Evolutionary conservation across 208 protist genomes (phyloP), one percentile per base, ranked within the genome.

Genomic region (Wallacemonas sp.): DNA sequence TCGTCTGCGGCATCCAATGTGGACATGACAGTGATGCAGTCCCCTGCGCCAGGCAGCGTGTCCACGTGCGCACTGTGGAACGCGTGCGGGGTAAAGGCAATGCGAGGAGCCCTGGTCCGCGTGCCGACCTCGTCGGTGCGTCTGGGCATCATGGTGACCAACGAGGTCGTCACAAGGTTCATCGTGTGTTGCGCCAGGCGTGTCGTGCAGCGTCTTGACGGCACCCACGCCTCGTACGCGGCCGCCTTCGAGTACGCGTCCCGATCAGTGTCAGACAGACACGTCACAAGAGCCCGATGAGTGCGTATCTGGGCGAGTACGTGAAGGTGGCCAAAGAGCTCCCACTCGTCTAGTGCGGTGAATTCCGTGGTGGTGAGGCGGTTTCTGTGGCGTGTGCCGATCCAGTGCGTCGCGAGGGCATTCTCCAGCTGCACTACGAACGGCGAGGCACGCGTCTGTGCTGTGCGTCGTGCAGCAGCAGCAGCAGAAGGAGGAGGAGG

Each of bases 401-500:
- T 25, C 48, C 48, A 55, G 26, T 33, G 48, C 48, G 11, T 18
- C 48, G 29, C 25, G 26, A 55, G 4, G 26, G 48, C 48, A 7
- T 55, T 22, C 26, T 25, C 25, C 48, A 55, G 48, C 18, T 41
- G 14, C 36, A 41, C 10, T 14, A 14, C 7, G 36, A 41, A 41
- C 36, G 36, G 36, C 14, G 36, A 41, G 36, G 36, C 36, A 14
- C 10, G 36, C 14, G 36, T 7, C 7, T 14, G 14, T 14, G 36
- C 36, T 7, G 14, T 14, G 7, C 36, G 14, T 41, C 36, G 0
- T 7, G 36, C 36, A 14, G 36, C 7, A 26, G 52, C 11, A 29
- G 31, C 52, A 42, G 14, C n/a, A n/a, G n/a, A n/a, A 48, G 20
- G 38, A 42, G 38, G 38, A 42, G 38, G 45, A 50, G 45, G n/a